These are phyloP conservation scores for Carallia brachiata DNA, from an alignment of 345 rosid species.

Conservation along the genomic window DNA sequence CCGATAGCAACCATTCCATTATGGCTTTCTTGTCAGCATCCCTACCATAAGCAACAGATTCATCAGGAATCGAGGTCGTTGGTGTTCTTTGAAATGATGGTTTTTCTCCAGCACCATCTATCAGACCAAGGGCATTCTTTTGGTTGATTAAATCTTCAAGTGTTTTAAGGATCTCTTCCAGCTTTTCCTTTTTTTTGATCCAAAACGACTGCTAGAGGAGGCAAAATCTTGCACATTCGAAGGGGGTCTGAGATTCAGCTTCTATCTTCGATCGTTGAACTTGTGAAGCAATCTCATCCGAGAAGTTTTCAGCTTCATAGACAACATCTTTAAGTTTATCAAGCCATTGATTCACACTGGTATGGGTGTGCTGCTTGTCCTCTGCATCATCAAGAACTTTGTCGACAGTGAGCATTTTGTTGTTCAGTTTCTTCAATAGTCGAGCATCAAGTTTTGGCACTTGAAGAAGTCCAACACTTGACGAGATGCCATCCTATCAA, in stretches of 20 bases:
- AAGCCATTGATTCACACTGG: conserved; percentile 12
- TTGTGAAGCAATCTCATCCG: conserved; percentile 18
- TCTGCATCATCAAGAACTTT: conserved; percentile 20
- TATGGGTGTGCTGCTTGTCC: conserved; percentile 13
- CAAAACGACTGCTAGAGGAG: background rate
- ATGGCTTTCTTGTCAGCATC: conserved; percentile 4
- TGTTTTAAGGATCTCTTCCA: conserved; percentile 6
- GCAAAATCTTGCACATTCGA: conserved; percentile 7
- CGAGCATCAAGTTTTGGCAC: background rate
- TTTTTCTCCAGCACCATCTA: background rate
- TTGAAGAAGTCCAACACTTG: conserved; percentile 3
- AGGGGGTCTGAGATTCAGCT: background rate
- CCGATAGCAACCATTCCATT: background rate
- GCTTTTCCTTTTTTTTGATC: background rate
- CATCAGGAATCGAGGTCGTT: conserved; percentile 6
- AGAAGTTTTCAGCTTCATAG: conserved; percentile 24
- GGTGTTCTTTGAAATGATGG: background rate
- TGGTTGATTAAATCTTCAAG: conserved; percentile 13
- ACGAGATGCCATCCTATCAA: conserved; percentile 7
- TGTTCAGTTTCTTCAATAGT: background rate
- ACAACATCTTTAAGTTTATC: conserved; percentile 15
- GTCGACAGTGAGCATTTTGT: background rate
- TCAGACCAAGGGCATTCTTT: conserved; percentile 1
- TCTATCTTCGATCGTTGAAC: background rate
- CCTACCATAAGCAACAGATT: conserved; percentile 5